A percentile compares a stretch with the other conserved stretches of the same genome.
Evolutionary conservation across 768 basidiomycete species (phyloP).

Genomic region (Boletales sp.): DNA sequence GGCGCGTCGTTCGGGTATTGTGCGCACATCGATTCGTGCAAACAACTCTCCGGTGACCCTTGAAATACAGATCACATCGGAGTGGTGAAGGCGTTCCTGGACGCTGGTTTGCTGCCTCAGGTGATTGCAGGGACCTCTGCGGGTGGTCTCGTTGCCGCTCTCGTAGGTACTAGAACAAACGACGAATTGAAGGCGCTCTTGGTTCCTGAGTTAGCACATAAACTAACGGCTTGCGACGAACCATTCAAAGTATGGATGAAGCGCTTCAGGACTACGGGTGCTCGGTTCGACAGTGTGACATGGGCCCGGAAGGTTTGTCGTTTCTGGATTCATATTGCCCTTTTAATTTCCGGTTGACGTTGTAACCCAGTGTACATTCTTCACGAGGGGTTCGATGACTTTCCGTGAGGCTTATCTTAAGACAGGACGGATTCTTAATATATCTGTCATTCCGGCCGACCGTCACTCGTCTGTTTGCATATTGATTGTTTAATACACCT

Average conservation of each 20-base stretch:
- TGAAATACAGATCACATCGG: conserved; percentile 71
- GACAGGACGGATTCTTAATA: conserved; percentile 91
- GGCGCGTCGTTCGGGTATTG: conserved; percentile 96
- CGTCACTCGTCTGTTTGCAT: conserved; percentile 65
- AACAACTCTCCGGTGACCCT: not conserved
- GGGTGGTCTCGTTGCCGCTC: conserved; percentile 73
- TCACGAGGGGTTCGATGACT: conserved; percentile 90
- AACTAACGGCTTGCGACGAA: conserved; percentile 81
- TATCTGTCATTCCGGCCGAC: conserved; percentile 89
- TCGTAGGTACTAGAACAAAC: conserved; percentile 86
- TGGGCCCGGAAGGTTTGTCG: conserved; percentile 84
- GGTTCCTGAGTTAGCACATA: conserved; percentile 79
- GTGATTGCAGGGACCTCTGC: conserved; percentile 96
- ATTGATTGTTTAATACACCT: not conserved
- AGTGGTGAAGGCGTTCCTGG: conserved; percentile 88
- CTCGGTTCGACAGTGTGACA: conserved; percentile 85
- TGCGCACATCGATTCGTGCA: conserved; percentile 28
- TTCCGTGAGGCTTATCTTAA: conserved; percentile 92
- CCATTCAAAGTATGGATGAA: conserved; percentile 63
- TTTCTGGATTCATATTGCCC: not conserved
- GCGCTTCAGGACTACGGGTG: conserved; percentile 82
- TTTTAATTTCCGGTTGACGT: not conserved
- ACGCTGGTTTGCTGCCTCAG: conserved; percentile 79
- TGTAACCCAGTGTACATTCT: conserved; percentile 66
- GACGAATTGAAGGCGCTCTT: conserved; percentile 77